phyloP scores from a whole-genome alignment of 1,284 basidiomycete genomes.

The Sanghuangporus weigelae region DNA sequence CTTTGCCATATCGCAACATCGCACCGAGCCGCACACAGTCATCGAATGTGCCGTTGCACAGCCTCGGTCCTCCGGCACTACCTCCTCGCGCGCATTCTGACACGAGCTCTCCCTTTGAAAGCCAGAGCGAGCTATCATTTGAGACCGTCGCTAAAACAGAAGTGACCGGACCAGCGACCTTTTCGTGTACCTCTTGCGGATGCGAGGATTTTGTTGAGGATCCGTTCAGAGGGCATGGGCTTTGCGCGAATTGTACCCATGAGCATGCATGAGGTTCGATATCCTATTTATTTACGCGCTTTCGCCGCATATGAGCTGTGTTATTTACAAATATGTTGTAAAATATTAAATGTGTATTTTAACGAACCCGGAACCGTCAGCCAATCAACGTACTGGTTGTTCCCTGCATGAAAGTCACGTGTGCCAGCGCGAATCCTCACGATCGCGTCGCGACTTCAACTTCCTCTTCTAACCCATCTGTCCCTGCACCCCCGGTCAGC shows the following conservation, averaged over 20 bases:
- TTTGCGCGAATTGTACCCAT: constrained; percentile 16
- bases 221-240: constrained; percentile 11
- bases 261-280: constrained; percentile 7
- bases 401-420: not conserved
- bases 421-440: not conserved
- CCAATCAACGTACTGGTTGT: not conserved
- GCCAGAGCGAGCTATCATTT: constrained; percentile 14
- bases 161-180: not conserved
- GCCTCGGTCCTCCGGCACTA: not conserved
- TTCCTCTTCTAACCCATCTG: not conserved
- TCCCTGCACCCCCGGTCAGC: not conserved
- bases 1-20: constrained; percentile 18
- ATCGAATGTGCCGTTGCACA: not conserved
- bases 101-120: constrained; percentile 16
- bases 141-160: constrained; percentile 7
- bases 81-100: constrained; percentile 11
- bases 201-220: constrained; percentile 16
- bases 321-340: not conserved
- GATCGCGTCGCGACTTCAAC: constrained; percentile 1
- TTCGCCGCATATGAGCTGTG: not conserved
- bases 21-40: constrained; percentile 10
- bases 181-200: not conserved
- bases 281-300: not conserved
- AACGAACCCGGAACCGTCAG: not conserved
- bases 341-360: not conserved